These are phyloP conservation scores for Chaetothyriales sp. DNA, from an alignment of 2,329 filamentous ascomycete genomes.

Conservation along the genomic window DNA sequence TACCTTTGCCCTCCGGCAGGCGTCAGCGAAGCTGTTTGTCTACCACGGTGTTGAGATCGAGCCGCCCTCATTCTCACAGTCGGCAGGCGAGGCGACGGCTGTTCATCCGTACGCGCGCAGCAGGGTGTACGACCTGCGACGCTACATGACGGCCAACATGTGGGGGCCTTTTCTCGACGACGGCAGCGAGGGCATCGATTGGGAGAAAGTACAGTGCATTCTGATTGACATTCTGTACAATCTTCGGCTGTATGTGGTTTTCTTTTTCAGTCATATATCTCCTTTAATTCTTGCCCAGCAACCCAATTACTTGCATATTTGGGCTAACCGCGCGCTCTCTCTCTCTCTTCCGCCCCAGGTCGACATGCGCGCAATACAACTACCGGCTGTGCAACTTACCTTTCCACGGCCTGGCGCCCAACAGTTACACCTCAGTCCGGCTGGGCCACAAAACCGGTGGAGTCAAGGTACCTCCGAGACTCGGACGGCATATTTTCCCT, in stretches of 20 bases:
- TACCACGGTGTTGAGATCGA: conserved; percentile 51
- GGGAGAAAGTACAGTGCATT: conserved; percentile 67
- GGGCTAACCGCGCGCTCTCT: background rate
- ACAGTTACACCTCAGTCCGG: conserved; percentile 13
- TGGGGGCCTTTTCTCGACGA: conserved; percentile 65
- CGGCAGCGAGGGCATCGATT: conserved; percentile 50
- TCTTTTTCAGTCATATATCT: conserved; percentile 1
- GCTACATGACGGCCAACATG: conserved; percentile 46
- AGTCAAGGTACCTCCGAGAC: background rate
- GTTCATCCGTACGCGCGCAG: conserved; percentile 51
- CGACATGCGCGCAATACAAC: conserved; percentile 13
- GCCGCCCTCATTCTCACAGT: conserved; percentile 10
- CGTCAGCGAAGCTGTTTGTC: conserved; percentile 57
- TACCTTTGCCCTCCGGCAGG: conserved; percentile 40
- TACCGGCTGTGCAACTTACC: conserved; percentile 13
- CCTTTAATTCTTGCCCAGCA: conserved; percentile 2
- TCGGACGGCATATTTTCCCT: background rate
- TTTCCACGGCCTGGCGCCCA: conserved; percentile 17
- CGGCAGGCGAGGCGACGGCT: conserved; percentile 5
- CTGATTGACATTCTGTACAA: conserved; percentile 57
- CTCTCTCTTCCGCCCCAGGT: background rate
- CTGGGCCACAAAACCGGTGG: conserved; percentile 20
- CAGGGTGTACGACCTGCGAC: conserved; percentile 59
- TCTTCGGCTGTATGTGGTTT: conserved; percentile 33
- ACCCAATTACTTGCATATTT: no score